Base-by-base conservation (phyloP, 2,329 filamentous ascomycete species). In the Aspergillus brunneoviolaceus region DNA sequence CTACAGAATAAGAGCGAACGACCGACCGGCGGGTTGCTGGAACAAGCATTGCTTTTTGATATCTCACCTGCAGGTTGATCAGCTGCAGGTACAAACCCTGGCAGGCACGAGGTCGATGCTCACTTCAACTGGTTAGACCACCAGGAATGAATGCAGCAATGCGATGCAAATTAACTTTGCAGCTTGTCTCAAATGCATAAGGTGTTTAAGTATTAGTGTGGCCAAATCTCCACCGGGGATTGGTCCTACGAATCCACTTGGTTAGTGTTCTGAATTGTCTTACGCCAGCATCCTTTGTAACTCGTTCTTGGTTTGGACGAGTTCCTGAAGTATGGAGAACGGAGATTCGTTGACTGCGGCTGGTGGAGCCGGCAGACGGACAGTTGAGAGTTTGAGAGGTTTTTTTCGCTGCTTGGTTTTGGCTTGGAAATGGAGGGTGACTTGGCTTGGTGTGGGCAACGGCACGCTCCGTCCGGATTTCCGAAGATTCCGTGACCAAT, bases 401-500 rank as follows among this genome's bases (percentile, higher is more conserved):
- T 35, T 35, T 35, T 35, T 35, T 35, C 16, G 11, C 33, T 35
- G 33, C 11, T 16, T 16, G 33, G 14, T 19, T 12, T 35, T 12
- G 10, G 14, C 11, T 35, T 35, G 6, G 1, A 14, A 29, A 29
- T 29, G 27, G 27, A 29, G 27, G 9, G 27, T 29, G 27, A 9
- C 27, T 29, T 29, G 27, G 27, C 39, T 45, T 4, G 23, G 23
- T 4, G 39, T 45, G 39, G 14, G 39, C 39, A 16, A 19, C 39
- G 39, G 39, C 39, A 45, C 39, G 39, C 39, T 45, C 39, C 39
- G 39, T 45, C 39, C 39, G 39, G 39, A 45, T 45, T 45, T 45
- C 39, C 39, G 39, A 19, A n/a, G 39, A 19, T 45, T 45, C 39
- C 39, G 39, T 45, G 39, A 55, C 53, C 47, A 55, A 55, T 55